These are phyloP conservation scores for Pseudogymnoascus sp. DNA, from an alignment of 2,329 filamentous ascomycete species.

Conservation along the genomic window DNA sequence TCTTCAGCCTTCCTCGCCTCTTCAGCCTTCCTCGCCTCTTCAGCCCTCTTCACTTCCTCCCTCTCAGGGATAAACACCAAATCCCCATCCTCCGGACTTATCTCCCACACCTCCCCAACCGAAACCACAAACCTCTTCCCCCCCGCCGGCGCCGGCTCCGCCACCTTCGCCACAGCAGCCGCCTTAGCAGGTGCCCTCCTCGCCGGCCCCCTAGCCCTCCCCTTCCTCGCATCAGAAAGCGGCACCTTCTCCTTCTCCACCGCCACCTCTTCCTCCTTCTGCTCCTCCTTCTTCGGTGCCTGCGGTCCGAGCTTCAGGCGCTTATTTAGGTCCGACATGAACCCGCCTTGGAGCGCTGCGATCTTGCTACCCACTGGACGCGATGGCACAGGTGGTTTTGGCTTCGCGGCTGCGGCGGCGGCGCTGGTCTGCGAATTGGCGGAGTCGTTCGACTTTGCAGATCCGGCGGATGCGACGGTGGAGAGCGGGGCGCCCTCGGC, in stretches of 20 bases:
- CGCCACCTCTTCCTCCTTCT: slow-evolving; percentile 44
- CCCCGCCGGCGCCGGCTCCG: slow-evolving; percentile 27
- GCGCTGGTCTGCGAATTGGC: slow-evolving; percentile 33
- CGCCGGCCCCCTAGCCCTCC: slow-evolving; percentile 79
- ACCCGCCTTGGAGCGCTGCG: slow-evolving; percentile 79
- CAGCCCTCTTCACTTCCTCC: not conserved
- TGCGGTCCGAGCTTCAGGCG: slow-evolving; percentile 81
- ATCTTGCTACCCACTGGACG: slow-evolving; percentile 79
- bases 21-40: not conserved
- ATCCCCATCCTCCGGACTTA: slow-evolving; percentile 42
- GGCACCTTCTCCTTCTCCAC: slow-evolving; percentile 64
- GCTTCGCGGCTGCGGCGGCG: slow-evolving; percentile 45
- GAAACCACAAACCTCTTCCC: slow-evolving; percentile 26
- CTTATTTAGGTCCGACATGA: slow-evolving; percentile 88
- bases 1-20: not conserved
- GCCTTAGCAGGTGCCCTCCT: slow-evolving; percentile 57
- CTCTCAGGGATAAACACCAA: slow-evolving; percentile 26
- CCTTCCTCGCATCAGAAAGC: slow-evolving; percentile 82
- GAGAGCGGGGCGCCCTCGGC: slow-evolving; percentile 25
- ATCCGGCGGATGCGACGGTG: slow-evolving; percentile 22
- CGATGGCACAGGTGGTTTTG: slow-evolving; percentile 77
- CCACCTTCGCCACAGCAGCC: slow-evolving; percentile 28
- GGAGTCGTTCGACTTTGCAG: slow-evolving; percentile 21
- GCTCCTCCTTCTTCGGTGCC: slow-evolving; percentile 65
- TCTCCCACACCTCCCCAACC: slow-evolving; percentile 40